A percentile compares a stretch with the other conserved stretches of the same genome.
These are phyloP conservation scores for Lactarius deliciosus DNA, from an alignment of 768 basidiomycete genomes.

Conservation along the genomic window DNA sequence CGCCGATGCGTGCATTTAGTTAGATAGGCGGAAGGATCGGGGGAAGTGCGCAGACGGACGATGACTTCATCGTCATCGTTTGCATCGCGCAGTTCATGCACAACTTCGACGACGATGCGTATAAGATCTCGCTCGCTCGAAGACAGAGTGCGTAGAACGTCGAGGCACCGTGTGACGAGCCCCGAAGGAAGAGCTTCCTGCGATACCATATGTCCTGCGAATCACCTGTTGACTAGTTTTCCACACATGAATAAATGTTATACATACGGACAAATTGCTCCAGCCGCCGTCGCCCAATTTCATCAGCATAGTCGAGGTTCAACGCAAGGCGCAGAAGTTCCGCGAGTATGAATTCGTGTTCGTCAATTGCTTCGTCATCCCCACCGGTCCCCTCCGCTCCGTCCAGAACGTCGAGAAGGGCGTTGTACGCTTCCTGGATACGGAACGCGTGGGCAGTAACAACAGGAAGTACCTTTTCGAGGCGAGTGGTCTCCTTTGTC, in stretches of 20 bases:
- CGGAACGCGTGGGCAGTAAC: conserved; percentile 78
- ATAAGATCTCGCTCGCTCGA: conserved; percentile 81
- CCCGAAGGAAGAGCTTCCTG: conserved; percentile 66
- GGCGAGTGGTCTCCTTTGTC: conserved; percentile 56
- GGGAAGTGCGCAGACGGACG: conserved; percentile 5
- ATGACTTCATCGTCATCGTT: conserved; percentile 42
- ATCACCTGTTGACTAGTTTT: conserved; percentile 2
- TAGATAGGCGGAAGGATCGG: neutral
- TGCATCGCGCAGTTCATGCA: conserved; percentile 72
- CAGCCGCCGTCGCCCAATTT: conserved; percentile 87
- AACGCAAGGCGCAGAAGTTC: conserved; percentile 80
- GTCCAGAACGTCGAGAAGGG: conserved; percentile 47
- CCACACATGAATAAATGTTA: neutral
- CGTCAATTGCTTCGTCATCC: conserved; percentile 41
- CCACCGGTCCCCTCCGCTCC: conserved; percentile 39
- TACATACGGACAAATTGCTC: conserved; percentile 78
- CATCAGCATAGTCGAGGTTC: conserved; percentile 87
- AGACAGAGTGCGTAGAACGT: conserved; percentile 73
- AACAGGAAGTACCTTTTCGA: conserved; percentile 76
- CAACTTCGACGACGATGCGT: conserved; percentile 82
- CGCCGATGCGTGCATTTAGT: neutral
- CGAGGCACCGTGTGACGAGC: conserved; percentile 73
- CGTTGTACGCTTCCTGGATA: conserved; percentile 71
- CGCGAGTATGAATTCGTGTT: conserved; percentile 66
- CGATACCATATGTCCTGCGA: conserved; percentile 75